These are phyloP conservation scores for Silybum marianum DNA, from an alignment of 129 eudicot genomes.

Conservation along the genomic window DNA sequence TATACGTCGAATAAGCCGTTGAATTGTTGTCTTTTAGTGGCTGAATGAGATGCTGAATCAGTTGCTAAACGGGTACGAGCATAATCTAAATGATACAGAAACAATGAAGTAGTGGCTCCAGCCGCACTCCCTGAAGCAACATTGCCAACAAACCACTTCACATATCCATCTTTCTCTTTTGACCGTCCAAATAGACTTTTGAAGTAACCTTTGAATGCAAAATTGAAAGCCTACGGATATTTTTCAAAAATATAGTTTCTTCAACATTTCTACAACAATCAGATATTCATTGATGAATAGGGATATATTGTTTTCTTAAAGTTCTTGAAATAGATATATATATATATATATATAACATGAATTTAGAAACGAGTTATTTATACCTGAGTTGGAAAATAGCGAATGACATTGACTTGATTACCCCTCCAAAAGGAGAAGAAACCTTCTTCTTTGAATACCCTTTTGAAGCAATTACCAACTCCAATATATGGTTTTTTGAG, in stretches of 20 bases:
- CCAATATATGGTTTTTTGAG: constrained; percentile 75
- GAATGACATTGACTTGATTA: constrained; percentile 86
- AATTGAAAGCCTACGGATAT: constrained; percentile 86
- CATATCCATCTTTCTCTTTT: constrained; percentile 86
- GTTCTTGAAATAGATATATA: constrained; percentile 15
- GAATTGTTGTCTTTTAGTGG: constrained; percentile 51
- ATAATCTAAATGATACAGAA: constrained; percentile 90
- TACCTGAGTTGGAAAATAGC: constrained; percentile 98
- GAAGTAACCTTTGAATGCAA: constrained; percentile 98
- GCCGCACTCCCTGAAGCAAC: constrained; percentile 99
- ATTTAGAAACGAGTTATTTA: not conserved
- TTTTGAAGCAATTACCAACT: constrained; percentile 62
- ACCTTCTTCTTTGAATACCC: constrained; percentile 87
- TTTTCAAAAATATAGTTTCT: constrained; percentile 21
- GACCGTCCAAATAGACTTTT: constrained; percentile 73
- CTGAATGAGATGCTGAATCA: constrained; percentile 55
- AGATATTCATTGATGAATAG: constrained; percentile 3
- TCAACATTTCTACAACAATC: constrained; percentile 35
- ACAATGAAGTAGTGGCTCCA: constrained; percentile 94
- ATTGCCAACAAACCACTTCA: constrained; percentile 95
- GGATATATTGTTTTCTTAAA: constrained; percentile 13
- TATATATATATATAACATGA: not conserved
- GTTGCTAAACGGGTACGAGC: constrained; percentile 88
- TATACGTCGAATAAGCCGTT: constrained; percentile 86
- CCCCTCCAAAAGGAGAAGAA: constrained; percentile 89